phyloP scores from a whole-genome alignment of 768 basidiomycete genomes.

The Hebeloma cylindrosporum region DNA sequence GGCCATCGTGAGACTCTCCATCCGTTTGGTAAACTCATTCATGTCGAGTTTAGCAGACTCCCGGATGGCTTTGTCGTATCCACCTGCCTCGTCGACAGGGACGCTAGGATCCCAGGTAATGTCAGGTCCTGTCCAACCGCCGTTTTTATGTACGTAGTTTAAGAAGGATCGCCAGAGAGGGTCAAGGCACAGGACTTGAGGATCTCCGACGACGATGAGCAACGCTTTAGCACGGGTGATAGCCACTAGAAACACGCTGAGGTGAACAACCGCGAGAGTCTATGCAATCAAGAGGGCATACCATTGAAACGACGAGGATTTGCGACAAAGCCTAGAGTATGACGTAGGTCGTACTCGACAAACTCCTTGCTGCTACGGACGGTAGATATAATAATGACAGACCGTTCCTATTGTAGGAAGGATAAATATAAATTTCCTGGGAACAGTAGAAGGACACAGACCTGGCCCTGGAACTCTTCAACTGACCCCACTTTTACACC shows the following conservation, averaged over 20 bases:
- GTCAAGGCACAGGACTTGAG: slow-evolving; percentile 56
- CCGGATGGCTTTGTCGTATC: slow-evolving; percentile 38
- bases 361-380: slow-evolving; percentile 56
- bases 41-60: slow-evolving; percentile 37
- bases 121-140: slow-evolving; percentile 54
- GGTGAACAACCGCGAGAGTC: slow-evolving; percentile 1
- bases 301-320: slow-evolving; percentile 62
- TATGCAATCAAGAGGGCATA: slow-evolving; percentile 24
- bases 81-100: slow-evolving; percentile 36
- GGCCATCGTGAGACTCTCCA: slow-evolving; percentile 30
- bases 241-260: slow-evolving; percentile 41
- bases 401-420: slow-evolving; percentile 50
- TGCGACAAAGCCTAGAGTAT: slow-evolving; percentile 63
- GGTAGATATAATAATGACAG: slow-evolving; percentile 58
- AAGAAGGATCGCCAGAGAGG: slow-evolving; percentile 63
- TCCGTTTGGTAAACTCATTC: slow-evolving; percentile 40
- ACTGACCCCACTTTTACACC: slow-evolving; percentile 64
- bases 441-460: slow-evolving; percentile 12
- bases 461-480: slow-evolving; percentile 69
- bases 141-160: slow-evolving; percentile 51
- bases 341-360: slow-evolving; percentile 52
- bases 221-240: slow-evolving; percentile 62
- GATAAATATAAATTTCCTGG: neutral
- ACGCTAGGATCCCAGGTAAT: slow-evolving; percentile 51
- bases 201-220: slow-evolving; percentile 60